phyloP scores from a whole-genome alignment of 805 yeast genomes.

The Cyberlindnera sargentensis region DNA sequence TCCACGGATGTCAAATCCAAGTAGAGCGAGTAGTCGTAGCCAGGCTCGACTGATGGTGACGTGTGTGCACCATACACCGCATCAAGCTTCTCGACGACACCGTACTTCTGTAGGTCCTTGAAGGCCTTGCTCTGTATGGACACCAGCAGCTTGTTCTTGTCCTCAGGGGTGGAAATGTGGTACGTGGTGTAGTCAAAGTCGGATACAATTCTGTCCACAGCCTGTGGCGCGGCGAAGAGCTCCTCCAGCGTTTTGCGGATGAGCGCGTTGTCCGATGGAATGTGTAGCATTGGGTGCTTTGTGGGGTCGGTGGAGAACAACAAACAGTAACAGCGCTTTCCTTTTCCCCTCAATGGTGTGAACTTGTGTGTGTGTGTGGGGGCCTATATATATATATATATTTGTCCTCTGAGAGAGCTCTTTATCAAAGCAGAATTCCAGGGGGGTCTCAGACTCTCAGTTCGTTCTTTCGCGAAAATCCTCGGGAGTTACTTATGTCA shows the following conservation, averaged over 20 bases:
- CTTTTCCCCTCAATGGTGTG: no score
- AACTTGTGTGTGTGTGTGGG: no score
- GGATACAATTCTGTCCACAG: conserved; percentile 79
- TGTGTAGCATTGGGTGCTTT: conserved; percentile 57
- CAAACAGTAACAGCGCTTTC: no score
- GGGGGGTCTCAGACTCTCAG: no score
- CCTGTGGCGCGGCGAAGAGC: conserved; percentile 47
- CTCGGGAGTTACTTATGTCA: no score
- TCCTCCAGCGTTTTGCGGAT: conserved; percentile 76
- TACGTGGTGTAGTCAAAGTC: conserved; percentile 96
- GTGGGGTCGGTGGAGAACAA: background rate
- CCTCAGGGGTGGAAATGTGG: conserved; percentile 84
- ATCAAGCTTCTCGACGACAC: conserved; percentile 47
- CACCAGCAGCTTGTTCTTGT: conserved; percentile 55
- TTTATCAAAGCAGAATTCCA: no score
- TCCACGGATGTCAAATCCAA: conserved; percentile 47
- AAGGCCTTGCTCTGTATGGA: conserved; percentile 74
- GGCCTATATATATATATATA: no score
- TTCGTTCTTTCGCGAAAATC: no score
- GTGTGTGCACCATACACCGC: conserved; percentile 41
- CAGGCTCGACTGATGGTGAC: conserved; percentile 47
- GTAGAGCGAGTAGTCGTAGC: conserved; percentile 73
- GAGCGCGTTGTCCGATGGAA: conserved; percentile 78
- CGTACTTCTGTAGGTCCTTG: conserved; percentile 63
- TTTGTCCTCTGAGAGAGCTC: no score